These are phyloP conservation scores for Didymella glomerata DNA, from an alignment of 2,329 filamentous ascomycete genomes.

Conservation along the genomic window DNA sequence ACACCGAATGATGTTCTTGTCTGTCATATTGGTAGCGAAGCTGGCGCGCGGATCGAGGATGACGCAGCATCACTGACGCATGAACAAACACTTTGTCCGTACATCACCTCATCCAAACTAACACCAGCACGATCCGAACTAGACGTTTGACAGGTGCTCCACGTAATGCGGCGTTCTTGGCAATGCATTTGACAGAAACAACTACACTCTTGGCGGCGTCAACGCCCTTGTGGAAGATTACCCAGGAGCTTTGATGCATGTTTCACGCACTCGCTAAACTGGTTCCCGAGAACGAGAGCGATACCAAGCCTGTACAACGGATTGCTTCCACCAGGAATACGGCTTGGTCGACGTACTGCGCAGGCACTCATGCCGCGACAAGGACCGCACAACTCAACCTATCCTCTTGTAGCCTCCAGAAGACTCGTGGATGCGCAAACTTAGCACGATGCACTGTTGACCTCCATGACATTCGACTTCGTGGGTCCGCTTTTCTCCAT, in stretches of 20 bases:
- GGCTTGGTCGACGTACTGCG: background rate
- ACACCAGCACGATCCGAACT: constrained; percentile 8
- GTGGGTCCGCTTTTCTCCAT: no score
- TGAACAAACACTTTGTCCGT: constrained; percentile 5
- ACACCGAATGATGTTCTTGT: no score
- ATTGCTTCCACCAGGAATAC: constrained; percentile 2
- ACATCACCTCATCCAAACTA: constrained; percentile 10
- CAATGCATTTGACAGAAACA: constrained; percentile 31
- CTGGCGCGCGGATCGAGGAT: background rate
- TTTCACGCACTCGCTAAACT: constrained; percentile 33
- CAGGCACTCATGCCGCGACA: background rate
- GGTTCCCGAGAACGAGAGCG: constrained; percentile 17
- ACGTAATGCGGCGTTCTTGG: constrained; percentile 20
- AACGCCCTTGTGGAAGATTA: constrained; percentile 22
- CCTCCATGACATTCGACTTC: no score
- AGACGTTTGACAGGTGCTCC: constrained; percentile 28
- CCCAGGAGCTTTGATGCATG: constrained; percentile 27
- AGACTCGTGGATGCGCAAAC: background rate
- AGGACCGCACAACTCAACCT: background rate
- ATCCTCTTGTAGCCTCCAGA: background rate
- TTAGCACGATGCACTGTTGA: background rate
- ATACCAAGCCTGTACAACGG: constrained; percentile 14
- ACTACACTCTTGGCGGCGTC: constrained; percentile 35
- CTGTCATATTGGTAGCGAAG: background rate
- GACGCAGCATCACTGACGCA: constrained; percentile 11